Percentiles rank a stretch among this genome's conserved stretches.
Conservation (phyloP, 768 basidiomycete species). For the Termitomyces sp. region DNA sequence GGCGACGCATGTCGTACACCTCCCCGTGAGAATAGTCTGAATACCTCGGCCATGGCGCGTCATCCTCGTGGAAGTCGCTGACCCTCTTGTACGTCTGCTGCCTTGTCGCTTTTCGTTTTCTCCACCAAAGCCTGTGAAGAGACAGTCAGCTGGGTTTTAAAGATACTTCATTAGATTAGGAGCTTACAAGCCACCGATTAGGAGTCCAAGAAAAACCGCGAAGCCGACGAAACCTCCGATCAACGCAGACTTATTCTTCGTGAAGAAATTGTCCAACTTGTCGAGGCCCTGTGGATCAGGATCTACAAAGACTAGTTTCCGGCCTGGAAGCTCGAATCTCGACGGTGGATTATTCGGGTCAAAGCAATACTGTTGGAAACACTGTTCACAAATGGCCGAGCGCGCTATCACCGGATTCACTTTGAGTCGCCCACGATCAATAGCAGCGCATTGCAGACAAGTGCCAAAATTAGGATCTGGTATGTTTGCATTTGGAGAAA, state of each 20-base stretch:
- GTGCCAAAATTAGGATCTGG: conserved; percentile 58
- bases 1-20: conserved; percentile 4
- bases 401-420: conserved; percentile 26
- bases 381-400: conserved; percentile 36
- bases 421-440: conserved; percentile 47
- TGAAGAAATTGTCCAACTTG: conserved; percentile 38
- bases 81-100: conserved; percentile 12
- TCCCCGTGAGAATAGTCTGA: conserved; percentile 5
- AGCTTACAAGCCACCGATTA: conserved; percentile 34
- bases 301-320: conserved; percentile 42
- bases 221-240: conserved; percentile 43
- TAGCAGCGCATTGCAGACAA: conserved; percentile 63
- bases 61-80: conserved; percentile 12
- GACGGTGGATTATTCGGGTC: conserved; percentile 40
- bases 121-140: conserved; percentile 22
- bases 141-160: background rate
- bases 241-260: conserved; percentile 37
- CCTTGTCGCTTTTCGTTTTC: conserved; percentile 13
- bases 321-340: conserved; percentile 33
- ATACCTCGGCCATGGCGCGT: conserved; percentile 10
- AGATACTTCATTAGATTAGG: background rate
- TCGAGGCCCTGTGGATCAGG: conserved; percentile 48
- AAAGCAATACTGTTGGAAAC: conserved; percentile 51
- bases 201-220: conserved; percentile 29
- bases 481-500: conserved; percentile 49